These are phyloP conservation scores for Fusarium torreyae DNA, from an alignment of 2,329 filamentous ascomycete species.

Conservation along the genomic window DNA sequence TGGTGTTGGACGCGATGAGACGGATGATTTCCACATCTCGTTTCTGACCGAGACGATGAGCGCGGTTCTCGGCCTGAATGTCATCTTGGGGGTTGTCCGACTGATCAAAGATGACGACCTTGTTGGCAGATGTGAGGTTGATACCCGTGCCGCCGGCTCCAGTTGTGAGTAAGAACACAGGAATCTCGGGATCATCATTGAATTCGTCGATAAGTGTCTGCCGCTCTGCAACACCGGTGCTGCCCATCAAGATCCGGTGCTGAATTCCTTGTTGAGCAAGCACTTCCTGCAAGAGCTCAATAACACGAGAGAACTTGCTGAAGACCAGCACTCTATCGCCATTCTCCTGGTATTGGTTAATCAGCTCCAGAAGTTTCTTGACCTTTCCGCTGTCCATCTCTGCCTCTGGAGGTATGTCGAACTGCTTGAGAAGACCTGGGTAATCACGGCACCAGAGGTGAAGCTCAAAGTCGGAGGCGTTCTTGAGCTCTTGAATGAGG, in stretches of 20 bases:
- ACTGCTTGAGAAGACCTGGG: slow-evolving; percentile 63
- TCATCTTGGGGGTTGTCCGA: slow-evolving; percentile 99
- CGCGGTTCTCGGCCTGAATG: slow-evolving; percentile 97
- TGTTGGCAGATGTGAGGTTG: slow-evolving; percentile 95
- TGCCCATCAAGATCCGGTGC: slow-evolving; percentile 90
- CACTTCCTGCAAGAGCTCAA: slow-evolving; percentile 90
- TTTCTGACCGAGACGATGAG: slow-evolving; percentile 93
- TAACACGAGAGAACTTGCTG: slow-evolving; percentile 91
- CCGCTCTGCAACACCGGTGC: slow-evolving; percentile 84
- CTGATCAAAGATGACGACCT: slow-evolving; percentile 96
- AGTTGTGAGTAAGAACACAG: slow-evolving; percentile 93
- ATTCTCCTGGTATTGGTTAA: slow-evolving; percentile 80
- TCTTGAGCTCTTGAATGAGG: slow-evolving; percentile 69
- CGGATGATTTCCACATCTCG: slow-evolving; percentile 91
- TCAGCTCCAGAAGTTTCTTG: slow-evolving; percentile 81
- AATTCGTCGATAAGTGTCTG: slow-evolving; percentile 93
- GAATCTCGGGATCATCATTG: slow-evolving; percentile 80
- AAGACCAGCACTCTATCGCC: slow-evolving; percentile 93
- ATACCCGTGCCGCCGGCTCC: slow-evolving; percentile 97
- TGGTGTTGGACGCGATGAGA: slow-evolving; percentile 83
- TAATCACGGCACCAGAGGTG: slow-evolving; percentile 76
- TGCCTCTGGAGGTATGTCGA: slow-evolving; percentile 67
- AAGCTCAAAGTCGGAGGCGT: slow-evolving; percentile 75
- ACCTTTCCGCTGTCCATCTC: slow-evolving; percentile 85
- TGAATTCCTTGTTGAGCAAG: slow-evolving; percentile 79